A percentile compares a stretch with the other conserved stretches of the same genome.
Conservation (phyloP, 2,329 filamentous ascomycete genomes). For the Talaromyces funiculosus region DNA sequence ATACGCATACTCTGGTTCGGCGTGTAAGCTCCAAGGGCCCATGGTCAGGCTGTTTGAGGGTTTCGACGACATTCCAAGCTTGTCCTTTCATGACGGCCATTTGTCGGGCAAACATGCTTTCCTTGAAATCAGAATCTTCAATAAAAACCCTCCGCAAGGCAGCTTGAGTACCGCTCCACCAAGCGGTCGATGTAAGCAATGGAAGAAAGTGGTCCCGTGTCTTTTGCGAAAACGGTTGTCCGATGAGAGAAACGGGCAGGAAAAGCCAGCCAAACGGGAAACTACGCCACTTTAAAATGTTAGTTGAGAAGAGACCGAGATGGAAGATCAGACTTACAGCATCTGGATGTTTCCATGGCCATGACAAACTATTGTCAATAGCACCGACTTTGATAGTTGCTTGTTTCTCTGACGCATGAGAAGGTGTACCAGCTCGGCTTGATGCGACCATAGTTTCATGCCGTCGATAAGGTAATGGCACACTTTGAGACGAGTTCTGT, state of each 20-base stretch:
- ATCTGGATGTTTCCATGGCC: slow-evolving; percentile 98
- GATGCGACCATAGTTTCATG: slow-evolving; percentile 80
- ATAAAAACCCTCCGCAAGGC: slow-evolving; percentile 82
- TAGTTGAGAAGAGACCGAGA: slow-evolving; percentile 15
- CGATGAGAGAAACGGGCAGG: slow-evolving; percentile 90
- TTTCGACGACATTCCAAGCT: slow-evolving; percentile 98
- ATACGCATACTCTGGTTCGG: slow-evolving; percentile 86
- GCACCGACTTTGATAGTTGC: slow-evolving; percentile 74
- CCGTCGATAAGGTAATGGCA: slow-evolving; percentile 63
- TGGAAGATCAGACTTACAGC: slow-evolving; percentile 50
- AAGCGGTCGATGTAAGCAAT: slow-evolving; percentile 84
- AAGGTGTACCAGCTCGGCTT: slow-evolving; percentile 51
- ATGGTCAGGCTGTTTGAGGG: slow-evolving; percentile 84
- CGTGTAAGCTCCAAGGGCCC: slow-evolving; percentile 89
- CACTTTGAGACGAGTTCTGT: slow-evolving; percentile 23
- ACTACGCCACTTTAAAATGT: slow-evolving; percentile 57
- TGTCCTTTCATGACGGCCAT: slow-evolving; percentile 99
- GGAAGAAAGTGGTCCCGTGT: slow-evolving; percentile 95
- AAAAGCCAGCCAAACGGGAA: slow-evolving; percentile 99
- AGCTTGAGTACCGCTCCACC: slow-evolving; percentile 93
- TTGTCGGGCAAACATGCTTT: slow-evolving; percentile 97
- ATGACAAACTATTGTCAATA: slow-evolving; percentile 96
- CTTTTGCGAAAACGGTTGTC: slow-evolving; percentile 89
- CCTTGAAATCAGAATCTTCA: slow-evolving; percentile 91
- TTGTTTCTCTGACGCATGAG: slow-evolving; percentile 39